Percentiles rank a stretch among this genome's conserved stretches.
Evolutionary conservation across 2,329 filamentous ascomycete species (phyloP).

Genomic region (Aspergillus spinulosporus): DNA sequence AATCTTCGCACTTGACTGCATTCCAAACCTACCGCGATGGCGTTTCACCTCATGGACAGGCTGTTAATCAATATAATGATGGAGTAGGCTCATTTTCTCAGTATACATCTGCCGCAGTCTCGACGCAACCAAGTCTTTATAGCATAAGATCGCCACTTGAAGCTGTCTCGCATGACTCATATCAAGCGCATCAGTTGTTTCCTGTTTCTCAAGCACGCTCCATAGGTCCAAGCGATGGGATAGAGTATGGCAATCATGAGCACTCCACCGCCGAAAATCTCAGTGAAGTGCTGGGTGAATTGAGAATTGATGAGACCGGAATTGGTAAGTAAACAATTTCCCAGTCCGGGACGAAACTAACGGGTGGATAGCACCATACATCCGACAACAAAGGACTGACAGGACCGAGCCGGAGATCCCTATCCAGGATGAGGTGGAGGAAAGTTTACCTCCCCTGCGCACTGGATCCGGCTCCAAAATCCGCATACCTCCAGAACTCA

Average conservation of each 20-base stretch:
- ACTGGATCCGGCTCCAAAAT: constrained; percentile 73
- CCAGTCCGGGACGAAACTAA: neutral
- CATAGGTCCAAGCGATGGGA: constrained; percentile 39
- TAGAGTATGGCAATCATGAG: constrained; percentile 60
- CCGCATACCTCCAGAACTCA: constrained; percentile 85
- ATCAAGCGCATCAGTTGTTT: constrained; percentile 32
- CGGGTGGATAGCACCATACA: constrained; percentile 70
- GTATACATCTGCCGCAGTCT: constrained; percentile 33
- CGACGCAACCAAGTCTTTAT: constrained; percentile 33
- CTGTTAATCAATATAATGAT: constrained; percentile 46
- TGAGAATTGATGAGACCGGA: constrained; percentile 84
- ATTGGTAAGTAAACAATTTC: constrained; percentile 61
- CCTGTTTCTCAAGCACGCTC: constrained; percentile 28
- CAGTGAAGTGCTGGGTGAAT: constrained; percentile 76
- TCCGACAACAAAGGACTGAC: constrained; percentile 63
- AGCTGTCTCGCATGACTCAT: constrained; percentile 31
- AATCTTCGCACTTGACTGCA: constrained; percentile 52
- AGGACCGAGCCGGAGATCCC: constrained; percentile 56
- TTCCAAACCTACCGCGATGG: constrained; percentile 45
- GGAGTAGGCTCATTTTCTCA: constrained; percentile 43
- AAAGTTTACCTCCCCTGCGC: constrained; percentile 66
- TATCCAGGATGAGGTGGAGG: constrained; percentile 68
- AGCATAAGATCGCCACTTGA: constrained; percentile 35
- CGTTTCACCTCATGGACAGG: constrained; percentile 54
- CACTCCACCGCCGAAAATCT: constrained; percentile 70